Evolutionary conservation across 2,329 filamentous ascomycete species (phyloP).

Genomic region (Septoria linicola): DNA sequence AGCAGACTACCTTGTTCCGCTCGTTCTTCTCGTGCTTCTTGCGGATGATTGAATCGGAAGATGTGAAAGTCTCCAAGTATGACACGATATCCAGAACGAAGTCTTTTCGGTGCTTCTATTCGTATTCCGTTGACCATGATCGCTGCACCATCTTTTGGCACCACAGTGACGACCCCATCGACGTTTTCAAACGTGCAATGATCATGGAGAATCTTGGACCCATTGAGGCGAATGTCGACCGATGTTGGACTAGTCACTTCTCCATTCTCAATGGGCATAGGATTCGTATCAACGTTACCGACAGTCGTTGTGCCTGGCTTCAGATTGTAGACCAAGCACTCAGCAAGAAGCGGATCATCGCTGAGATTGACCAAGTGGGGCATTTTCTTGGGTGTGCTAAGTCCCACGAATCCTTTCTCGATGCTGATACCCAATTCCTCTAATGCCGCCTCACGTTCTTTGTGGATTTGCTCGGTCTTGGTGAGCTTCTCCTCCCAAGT

Average conservation of each 20-base stretch:
- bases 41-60: conserved; percentile 95
- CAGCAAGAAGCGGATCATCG: conserved; percentile 75
- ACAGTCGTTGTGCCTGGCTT: conserved; percentile 94
- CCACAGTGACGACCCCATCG: conserved; percentile 87
- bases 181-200: conserved; percentile 94
- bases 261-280: conserved; percentile 33
- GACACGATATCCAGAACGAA: conserved; percentile 89
- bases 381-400: conserved; percentile 98
- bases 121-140: conserved; percentile 97
- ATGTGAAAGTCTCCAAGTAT: conserved; percentile 99
- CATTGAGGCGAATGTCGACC: conserved; percentile 89
- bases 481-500: conserved; percentile 97
- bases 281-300: conserved; percentile 85
- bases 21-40: conserved; percentile 89
- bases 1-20: conserved; percentile 74
- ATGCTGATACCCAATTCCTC: conserved; percentile 98
- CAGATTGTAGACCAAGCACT: conserved; percentile 96
- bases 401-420: conserved; percentile 93
- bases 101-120: conserved; percentile 77
- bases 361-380: conserved; percentile 97
- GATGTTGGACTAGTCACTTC: conserved; percentile 42
- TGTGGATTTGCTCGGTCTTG: conserved; percentile 96
- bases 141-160: conserved; percentile 85
- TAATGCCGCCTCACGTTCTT: conserved; percentile 88
- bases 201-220: conserved; percentile 84